Conservation (phyloP, 441 rosid species). For the Viola pubescens region DNA sequence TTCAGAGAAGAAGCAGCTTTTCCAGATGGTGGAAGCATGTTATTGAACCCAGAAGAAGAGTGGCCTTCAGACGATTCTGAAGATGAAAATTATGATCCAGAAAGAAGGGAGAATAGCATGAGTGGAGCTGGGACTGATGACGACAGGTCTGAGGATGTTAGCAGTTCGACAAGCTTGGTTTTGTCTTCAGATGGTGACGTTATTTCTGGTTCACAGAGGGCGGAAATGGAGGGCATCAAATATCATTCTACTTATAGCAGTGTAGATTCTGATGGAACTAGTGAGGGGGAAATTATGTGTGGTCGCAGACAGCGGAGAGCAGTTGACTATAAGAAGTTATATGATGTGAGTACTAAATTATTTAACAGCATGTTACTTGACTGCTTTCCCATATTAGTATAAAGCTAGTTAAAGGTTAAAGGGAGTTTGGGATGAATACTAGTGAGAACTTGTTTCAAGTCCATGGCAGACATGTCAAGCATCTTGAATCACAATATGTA, state of each 20-base stretch:
- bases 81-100: constrained; percentile 90
- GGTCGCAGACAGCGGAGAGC: constrained; percentile 76
- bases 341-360: constrained; percentile 51
- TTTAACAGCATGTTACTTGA: background rate
- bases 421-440: too few species aligned
- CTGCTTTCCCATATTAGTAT: background rate
- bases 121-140: constrained; percentile 43
- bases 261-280: constrained; percentile 45
- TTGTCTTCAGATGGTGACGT: constrained; percentile 70
- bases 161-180: constrained; percentile 66
- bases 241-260: constrained; percentile 34
- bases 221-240: constrained; percentile 30
- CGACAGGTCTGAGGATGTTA: constrained; percentile 33
- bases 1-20: constrained; percentile 70
- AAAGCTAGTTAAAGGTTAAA: background rate
- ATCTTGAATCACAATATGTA: background rate
- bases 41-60: constrained; percentile 55
- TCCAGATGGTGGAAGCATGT: constrained; percentile 47
- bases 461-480: too few species aligned
- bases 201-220: constrained; percentile 41
- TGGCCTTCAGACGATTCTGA: constrained; percentile 99
- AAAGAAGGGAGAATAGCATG: constrained; percentile 43
- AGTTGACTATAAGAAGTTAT: constrained; percentile 80
- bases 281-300: constrained; percentile 53
- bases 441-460: too few species aligned